Percentiles rank a stretch among this genome's conserved stretches.
phyloP scores from a whole-genome alignment of 2,329 filamentous ascomycete species.

The Trichoderma asperellum region DNA sequence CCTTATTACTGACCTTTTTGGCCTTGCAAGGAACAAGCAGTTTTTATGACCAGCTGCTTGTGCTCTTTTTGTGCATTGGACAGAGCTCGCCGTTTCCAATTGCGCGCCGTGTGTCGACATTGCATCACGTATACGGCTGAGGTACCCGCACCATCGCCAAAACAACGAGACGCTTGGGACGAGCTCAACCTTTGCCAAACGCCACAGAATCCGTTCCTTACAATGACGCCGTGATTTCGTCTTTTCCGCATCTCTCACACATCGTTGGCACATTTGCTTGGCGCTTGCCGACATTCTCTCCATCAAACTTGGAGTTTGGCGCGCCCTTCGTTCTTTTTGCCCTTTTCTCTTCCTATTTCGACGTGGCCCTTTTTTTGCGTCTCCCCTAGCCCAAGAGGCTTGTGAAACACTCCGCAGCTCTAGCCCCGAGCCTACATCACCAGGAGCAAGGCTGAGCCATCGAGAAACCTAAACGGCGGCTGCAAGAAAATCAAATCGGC shows the following conservation, averaged over 20 bases:
- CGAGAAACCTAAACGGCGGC: background rate
- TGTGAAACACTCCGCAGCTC: constrained; percentile 9
- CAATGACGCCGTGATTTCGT: constrained; percentile 15
- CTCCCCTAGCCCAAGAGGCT: background rate
- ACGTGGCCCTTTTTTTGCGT: background rate
- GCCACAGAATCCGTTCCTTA: background rate
- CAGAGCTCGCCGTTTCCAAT: background rate
- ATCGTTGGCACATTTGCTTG: background rate
- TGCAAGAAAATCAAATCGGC: background rate
- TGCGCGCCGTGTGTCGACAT: background rate
- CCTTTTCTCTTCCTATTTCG: background rate
- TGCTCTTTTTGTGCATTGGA: background rate
- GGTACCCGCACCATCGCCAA: background rate
- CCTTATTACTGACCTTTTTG: background rate
- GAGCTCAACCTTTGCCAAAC: background rate
- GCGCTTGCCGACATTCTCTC: background rate
- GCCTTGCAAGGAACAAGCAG: background rate
- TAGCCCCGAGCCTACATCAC: background rate
- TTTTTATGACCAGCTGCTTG: too few relatives aligned
- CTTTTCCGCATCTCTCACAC: constrained; percentile 6
- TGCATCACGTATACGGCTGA: background rate
- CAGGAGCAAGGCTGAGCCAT: constrained; percentile 2
- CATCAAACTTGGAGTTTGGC: background rate
- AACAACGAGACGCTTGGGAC: background rate
- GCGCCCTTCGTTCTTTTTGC: background rate